These are phyloP conservation scores for Paraconiothyrium sp. DNA, from an alignment of 2,329 filamentous ascomycete genomes.

Conservation along the genomic window DNA sequence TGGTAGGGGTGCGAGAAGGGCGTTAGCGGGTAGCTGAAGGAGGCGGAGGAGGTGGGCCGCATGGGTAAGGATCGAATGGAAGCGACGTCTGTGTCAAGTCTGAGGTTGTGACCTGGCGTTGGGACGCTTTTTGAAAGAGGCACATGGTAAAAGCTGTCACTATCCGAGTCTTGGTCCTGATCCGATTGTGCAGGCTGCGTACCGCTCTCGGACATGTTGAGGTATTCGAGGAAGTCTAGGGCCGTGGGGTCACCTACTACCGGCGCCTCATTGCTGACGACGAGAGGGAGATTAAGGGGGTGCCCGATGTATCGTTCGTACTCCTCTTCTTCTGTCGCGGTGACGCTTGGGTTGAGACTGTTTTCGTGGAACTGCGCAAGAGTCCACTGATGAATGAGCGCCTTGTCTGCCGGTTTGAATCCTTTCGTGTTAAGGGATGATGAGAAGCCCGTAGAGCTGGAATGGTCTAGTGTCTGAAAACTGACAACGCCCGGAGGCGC, in stretches of 20 bases:
- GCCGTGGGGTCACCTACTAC: conserved; percentile 58
- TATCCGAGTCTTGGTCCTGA: conserved; percentile 30
- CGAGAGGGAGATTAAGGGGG: conserved; percentile 86
- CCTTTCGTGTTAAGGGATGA: conserved; percentile 35
- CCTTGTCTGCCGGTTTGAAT: conserved; percentile 73
- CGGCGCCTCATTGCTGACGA: conserved; percentile 74
- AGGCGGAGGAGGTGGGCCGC: conserved; percentile 33
- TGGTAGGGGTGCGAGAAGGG: conserved; percentile 44
- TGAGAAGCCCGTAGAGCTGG: conserved; percentile 39
- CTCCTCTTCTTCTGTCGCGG: conserved; percentile 78
- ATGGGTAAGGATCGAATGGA: conserved; percentile 37
- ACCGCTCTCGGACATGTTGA: conserved; percentile 62
- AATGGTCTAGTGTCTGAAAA: conserved; percentile 40
- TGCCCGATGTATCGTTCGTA: conserved; percentile 89
- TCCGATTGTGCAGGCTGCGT: conserved; percentile 25
- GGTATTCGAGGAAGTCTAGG: conserved; percentile 81
- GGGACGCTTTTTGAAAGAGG: conserved; percentile 5
- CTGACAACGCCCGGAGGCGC: conserved; percentile 26
- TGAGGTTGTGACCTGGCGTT: conserved; percentile 19
- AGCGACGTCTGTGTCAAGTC: conserved; percentile 35
- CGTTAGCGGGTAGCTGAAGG: conserved; percentile 28
- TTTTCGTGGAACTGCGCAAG: conserved; percentile 86
- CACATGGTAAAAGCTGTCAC: conserved; percentile 21
- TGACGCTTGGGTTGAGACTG: conserved; percentile 86
- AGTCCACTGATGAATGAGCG: conserved; percentile 85